Conservation (phyloP, 768 basidiomycete species). For the Myochromella boudieri region DNA sequence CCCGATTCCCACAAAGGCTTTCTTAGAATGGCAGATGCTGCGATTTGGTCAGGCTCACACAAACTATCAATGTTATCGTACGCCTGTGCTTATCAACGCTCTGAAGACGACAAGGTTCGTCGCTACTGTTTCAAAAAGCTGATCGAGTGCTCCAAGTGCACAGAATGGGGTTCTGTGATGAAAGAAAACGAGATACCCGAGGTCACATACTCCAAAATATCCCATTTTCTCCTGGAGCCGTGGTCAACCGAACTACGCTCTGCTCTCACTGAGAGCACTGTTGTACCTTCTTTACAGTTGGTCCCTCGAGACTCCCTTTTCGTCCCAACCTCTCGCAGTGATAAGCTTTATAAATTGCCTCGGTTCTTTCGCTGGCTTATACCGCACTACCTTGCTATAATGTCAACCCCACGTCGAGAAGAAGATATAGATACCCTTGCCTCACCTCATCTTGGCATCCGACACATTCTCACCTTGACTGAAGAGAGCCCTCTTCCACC, state of each 20-base stretch:
- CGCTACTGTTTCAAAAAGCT: conserved; percentile 47
- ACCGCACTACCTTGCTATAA: conserved; percentile 56
- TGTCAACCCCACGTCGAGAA: conserved; percentile 55
- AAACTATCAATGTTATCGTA: conserved; percentile 60
- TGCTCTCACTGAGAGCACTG: conserved; percentile 28
- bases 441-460: conserved; percentile 49
- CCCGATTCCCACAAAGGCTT: conserved; percentile 44
- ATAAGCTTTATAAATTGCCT: conserved; percentile 40
- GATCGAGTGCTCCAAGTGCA: conserved; percentile 39
- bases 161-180: conserved; percentile 54
- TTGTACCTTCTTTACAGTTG: conserved; percentile 38
- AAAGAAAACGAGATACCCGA: conserved; percentile 40
- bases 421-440: conserved; percentile 49
- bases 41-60: conserved; percentile 27
- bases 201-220: conserved; percentile 34
- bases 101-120: conserved; percentile 33
- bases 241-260: conserved; percentile 40
- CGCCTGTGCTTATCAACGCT: conserved; percentile 43
- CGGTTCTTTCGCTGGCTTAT: conserved; percentile 66
- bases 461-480: conserved; percentile 58
- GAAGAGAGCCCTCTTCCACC: conserved; percentile 50
- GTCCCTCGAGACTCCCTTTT: conserved; percentile 39
- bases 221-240: conserved; percentile 32
- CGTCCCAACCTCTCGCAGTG: conserved; percentile 26
- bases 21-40: conserved; percentile 49